These are phyloP conservation scores for Lunularia cruciata DNA, from an alignment of 225 moss, liverwort and hornwort genomes.

Conservation along the genomic window DNA sequence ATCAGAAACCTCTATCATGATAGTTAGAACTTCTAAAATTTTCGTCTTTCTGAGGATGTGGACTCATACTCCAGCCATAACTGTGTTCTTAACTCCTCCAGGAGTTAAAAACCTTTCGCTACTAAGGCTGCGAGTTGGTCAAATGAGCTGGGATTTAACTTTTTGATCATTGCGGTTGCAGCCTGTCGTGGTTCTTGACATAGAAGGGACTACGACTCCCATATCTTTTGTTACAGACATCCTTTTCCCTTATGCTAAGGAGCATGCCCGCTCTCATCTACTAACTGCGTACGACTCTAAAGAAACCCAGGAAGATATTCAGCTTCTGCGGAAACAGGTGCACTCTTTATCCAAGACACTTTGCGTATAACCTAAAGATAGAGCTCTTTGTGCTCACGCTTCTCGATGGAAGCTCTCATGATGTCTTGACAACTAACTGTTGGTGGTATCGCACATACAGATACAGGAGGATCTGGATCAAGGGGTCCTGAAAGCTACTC, in stretches of 20 bases:
- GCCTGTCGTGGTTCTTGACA: slow-evolving; percentile 83
- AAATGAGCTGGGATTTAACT: not conserved
- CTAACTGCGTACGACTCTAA: slow-evolving; percentile 69
- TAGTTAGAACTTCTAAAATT: too few species aligned
- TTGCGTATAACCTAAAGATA: too few species aligned
- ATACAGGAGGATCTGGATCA: slow-evolving; percentile 74
- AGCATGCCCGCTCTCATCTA: slow-evolving; percentile 63
- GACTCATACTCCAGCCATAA: too few species aligned
- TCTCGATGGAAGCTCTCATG: too few species aligned
- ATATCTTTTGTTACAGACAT: slow-evolving; percentile 93
- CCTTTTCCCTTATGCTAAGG: slow-evolving; percentile 80
- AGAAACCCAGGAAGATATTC: slow-evolving; percentile 79
- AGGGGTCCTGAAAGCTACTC: slow-evolving; percentile 49
- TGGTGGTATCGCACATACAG: slow-evolving; percentile 37
- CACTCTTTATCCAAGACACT: too few species aligned
- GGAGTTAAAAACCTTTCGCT: too few species aligned
- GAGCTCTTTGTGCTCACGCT: too few species aligned
- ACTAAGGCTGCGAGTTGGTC: too few species aligned
- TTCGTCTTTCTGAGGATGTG: too few species aligned
- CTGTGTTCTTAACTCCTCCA: too few species aligned
- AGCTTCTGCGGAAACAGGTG: slow-evolving; percentile 79
- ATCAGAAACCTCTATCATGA: too few species aligned
- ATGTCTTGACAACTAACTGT: not conserved
- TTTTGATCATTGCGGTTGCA: slow-evolving; percentile 24
- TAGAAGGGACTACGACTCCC: slow-evolving; percentile 98